Evolutionary conservation across 2,329 filamentous ascomycete species (phyloP), one percentile per base, ranked within the genome.

Genomic region (Rhexocercosporidium sp.): DNA sequence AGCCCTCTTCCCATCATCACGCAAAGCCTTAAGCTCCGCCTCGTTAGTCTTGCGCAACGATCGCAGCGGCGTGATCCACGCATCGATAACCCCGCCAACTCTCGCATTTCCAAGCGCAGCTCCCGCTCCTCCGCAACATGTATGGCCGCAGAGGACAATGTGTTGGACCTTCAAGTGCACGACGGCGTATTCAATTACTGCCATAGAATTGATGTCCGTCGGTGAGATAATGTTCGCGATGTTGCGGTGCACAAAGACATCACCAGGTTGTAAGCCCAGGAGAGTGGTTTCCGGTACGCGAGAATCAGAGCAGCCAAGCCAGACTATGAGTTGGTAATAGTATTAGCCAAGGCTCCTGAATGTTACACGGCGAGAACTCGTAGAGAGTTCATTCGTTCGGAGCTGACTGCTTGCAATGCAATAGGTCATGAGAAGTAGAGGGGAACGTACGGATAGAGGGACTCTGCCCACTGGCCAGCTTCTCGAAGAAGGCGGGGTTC

Each of bases 191-290:
- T 95, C 90, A 76, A 96, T 90, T 54, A 95, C 92, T 64, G 88
- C 87, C 12, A 88, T 85, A 39, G 89, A 89, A 81, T 88, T 92
- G 78, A 95, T 86, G 78, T 97, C 93, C 74, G 88, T 89, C 22
- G 89, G 82, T 66, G 89, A 88, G 70, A 96, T 81, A 75, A 95
- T 88, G 82, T 96, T 96, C 79, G 92, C 93, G 78, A 97, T 94
- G 83, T 96, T 96, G 77, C 93, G 91, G 83, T 96, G 93, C 62
- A 93, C 91, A 78, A 96, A 96, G 72, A 96, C 89, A 74, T 96
- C 92, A 67, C 93, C 93, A 3, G 93, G 92, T 75, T 92, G 85
- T 66, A 93, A 85, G 75, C 91, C 90, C 31, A 94, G 86, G 75
- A 97, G 86, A 59, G 90, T 93, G 5, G 92, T 95, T 80, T 96